Base-by-base conservation (phyloP, 2,329 filamentous ascomycete genomes). In the Trichoderma atrobrunneum region DNA sequence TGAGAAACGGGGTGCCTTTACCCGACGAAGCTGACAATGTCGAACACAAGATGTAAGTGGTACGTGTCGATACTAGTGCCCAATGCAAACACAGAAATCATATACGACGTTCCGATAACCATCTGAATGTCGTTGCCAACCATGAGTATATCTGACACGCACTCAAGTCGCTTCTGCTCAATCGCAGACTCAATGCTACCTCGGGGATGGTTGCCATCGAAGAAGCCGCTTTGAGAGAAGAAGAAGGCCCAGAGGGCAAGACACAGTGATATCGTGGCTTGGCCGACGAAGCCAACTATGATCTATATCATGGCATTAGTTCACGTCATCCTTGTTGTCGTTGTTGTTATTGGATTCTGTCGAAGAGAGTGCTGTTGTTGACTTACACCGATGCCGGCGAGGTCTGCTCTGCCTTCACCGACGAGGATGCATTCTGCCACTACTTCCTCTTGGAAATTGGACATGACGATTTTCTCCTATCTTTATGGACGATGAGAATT, bases 181-280 rank as follows among this genome's bases (percentile, higher is more conserved):
- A 78, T 76, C 24, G 68, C 74, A 68, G 75, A 76, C 71, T 78
- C 76, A 14, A 76, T 57, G 10, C 76, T 79, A 48, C 76, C 79
- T 28, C 79, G 76, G 10, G 76, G 73, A 59, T 78, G 76, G 73
- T 71, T 43, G 74, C 72, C 64, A 48, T 79, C 75, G 39, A 81
- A 75, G 21, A 74, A 75, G 57, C 77, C 77, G 51, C 76, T 74
- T 18, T 75, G 76, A 11, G 79, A 79, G 63, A 80, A 71, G 75
- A 80, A 78, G 72, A 80, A 80, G 43, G 79, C 79, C 78, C 79
- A 80, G n/a, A 75, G 71, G 1, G 79, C 76, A 34, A 81, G 72
- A n/a, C 73, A 34, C 34, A 74, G 64, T 7, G 73, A 73, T 54
- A 74, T 57, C 7, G 54, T 6, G 6, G 72, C 79, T 66, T 80